These are phyloP conservation scores for Nicotiana attenuata DNA, from an alignment of 257 asterid genomes.

Conservation along the genomic window DNA sequence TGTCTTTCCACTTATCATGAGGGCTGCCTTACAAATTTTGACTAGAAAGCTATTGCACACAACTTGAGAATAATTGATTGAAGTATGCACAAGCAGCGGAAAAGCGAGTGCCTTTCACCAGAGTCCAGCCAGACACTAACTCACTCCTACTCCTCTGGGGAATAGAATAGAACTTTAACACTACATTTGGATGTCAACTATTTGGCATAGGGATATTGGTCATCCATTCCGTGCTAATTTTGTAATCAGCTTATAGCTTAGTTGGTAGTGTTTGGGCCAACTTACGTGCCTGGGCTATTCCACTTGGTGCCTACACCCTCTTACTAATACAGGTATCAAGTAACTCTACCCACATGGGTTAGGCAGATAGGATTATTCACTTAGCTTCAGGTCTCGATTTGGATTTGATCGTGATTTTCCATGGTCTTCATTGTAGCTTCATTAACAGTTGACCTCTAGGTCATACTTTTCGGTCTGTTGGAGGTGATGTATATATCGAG, in stretches of 20 bases:
- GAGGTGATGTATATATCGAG: neutral
- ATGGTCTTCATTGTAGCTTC: neutral
- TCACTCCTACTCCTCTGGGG: neutral
- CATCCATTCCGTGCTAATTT: neutral
- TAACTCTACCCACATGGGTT: neutral
- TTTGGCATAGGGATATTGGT: neutral
- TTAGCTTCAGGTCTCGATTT: neutral
- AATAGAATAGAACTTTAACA: neutral
- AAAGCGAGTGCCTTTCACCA: neutral
- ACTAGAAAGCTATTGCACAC: neutral
- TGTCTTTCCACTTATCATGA: slow-evolving; percentile 1
- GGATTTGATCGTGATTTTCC: neutral
- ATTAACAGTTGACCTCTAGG: neutral
- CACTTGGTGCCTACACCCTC: neutral
- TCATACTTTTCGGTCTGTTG: neutral
- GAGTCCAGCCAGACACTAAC: neutral
- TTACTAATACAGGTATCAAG: neutral
- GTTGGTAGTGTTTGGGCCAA: neutral
- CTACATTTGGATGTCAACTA: neutral
- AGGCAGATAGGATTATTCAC: neutral
- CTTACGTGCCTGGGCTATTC: neutral
- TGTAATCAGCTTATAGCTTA: neutral
- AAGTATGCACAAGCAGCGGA: neutral
- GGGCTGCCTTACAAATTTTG: neutral
- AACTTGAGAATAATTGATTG: neutral